Percentiles rank a stretch among this genome's conserved stretches.
These are phyloP conservation scores for Candida dubliniensis DNA, from an alignment of 1,139 yeast species.

Conservation along the genomic window DNA sequence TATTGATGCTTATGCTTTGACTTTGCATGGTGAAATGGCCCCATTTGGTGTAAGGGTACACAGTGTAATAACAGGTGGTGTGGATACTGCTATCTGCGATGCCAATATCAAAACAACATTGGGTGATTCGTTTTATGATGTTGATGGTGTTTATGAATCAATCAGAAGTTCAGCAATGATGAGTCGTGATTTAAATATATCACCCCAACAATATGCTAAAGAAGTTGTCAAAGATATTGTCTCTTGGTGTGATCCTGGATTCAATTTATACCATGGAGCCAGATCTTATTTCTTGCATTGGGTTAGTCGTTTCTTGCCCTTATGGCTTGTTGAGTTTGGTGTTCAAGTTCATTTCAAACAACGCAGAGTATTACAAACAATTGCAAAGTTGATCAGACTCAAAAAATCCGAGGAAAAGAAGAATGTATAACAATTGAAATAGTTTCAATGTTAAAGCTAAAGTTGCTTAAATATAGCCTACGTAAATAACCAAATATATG, in stretches of 20 bases:
- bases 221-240: conserved; percentile 27
- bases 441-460: no score
- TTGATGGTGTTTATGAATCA: conserved; percentile 32
- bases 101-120: conserved; percentile 10
- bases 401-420: not conserved
- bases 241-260: conserved; percentile 22
- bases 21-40: conserved; percentile 59
- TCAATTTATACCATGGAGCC: conserved; percentile 33
- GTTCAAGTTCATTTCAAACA: conserved; percentile 34
- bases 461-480: no score
- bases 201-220: conserved; percentile 32
- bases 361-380: conserved; percentile 19
- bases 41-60: conserved; percentile 41
- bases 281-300: conserved; percentile 24
- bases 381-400: conserved; percentile 9
- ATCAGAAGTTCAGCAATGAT: conserved; percentile 23
- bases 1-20: conserved; percentile 65
- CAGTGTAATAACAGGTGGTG: conserved; percentile 42
- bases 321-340: conserved; percentile 29
- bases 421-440: not conserved
- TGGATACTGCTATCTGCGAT: conserved; percentile 36
- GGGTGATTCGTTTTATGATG: conserved; percentile 25
- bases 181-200: conserved; percentile 27
- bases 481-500: no score
- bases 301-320: conserved; percentile 25